Conservation (phyloP, 495 filamentous ascomycete genomes). For the Pyronema domesticum region DNA sequence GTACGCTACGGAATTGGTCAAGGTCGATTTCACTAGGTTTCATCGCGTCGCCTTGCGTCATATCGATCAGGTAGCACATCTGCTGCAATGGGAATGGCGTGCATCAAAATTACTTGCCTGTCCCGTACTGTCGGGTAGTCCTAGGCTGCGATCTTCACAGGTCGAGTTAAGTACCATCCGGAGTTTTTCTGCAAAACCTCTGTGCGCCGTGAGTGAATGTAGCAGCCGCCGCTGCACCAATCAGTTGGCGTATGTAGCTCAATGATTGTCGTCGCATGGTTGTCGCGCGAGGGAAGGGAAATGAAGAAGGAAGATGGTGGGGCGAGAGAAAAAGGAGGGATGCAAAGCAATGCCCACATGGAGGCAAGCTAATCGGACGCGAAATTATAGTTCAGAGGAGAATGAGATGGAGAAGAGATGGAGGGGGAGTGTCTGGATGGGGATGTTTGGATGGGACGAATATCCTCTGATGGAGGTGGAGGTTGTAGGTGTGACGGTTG, state of each 20-base stretch:
- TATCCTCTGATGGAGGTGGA: no score
- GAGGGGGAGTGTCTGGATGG: no score
- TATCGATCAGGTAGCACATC: background rate
- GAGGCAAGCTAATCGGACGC: no score
- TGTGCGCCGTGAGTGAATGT: background rate
- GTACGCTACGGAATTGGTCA: background rate
- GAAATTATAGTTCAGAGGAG: no score
- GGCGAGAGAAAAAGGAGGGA: no score
- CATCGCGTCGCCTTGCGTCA: background rate
- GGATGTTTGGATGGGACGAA: no score
- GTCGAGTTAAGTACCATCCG: background rate
- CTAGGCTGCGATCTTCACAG: background rate
- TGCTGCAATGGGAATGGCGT: conserved; percentile 1
- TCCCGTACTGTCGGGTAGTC: conserved; percentile 1
- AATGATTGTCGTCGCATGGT: background rate
- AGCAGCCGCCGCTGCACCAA: background rate
- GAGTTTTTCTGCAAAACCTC: background rate
- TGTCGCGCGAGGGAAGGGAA: background rate
- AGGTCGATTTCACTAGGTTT: background rate
- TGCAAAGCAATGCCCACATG: no score
- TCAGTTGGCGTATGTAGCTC: background rate
- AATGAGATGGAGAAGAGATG: no score
- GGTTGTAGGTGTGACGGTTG: no score
- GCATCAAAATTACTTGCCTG: background rate
- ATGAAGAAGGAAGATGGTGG: background rate